These are phyloP conservation scores for Escallonia herrerae DNA, from an alignment of 129 eudicot species.

Conservation along the genomic window DNA sequence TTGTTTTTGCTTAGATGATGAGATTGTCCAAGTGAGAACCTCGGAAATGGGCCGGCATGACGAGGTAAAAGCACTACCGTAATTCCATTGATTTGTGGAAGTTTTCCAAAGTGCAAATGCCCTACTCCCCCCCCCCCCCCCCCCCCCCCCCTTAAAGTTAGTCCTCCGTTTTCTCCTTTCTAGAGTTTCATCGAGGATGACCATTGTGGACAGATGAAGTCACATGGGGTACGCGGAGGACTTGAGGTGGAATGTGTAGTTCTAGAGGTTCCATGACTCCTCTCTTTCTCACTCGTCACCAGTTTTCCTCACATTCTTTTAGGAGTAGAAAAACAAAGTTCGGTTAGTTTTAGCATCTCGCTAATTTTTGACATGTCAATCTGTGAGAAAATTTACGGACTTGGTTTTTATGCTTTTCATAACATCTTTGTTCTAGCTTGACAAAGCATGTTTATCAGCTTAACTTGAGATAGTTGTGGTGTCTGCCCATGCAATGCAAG, in stretches of 20 bases:
- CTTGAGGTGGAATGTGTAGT: constrained; percentile 21
- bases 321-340: not conserved
- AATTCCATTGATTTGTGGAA: not conserved
- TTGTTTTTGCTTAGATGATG: constrained; percentile 21
- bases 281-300: not conserved
- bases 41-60: constrained; percentile 5
- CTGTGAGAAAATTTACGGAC: no score
- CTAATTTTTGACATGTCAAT: no score
- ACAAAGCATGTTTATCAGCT: no score
- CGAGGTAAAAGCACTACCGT: constrained; percentile 19
- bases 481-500: no score
- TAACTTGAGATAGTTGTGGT: no score
- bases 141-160: no score
- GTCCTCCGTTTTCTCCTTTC: not conserved
- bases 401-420: no score
- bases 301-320: not conserved
- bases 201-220: constrained; percentile 15
- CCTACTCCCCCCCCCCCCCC: no score
- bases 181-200: constrained; percentile 19
- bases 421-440: no score
- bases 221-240: constrained; percentile 40
- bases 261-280: constrained; percentile 22
- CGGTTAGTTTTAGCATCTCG: not conserved
- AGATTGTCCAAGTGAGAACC: constrained; percentile 18
- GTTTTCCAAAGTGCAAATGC: not conserved